phyloP scores from a whole-genome alignment of 164 flowering plant species.

The Cinnamomum micranthum region DNA sequence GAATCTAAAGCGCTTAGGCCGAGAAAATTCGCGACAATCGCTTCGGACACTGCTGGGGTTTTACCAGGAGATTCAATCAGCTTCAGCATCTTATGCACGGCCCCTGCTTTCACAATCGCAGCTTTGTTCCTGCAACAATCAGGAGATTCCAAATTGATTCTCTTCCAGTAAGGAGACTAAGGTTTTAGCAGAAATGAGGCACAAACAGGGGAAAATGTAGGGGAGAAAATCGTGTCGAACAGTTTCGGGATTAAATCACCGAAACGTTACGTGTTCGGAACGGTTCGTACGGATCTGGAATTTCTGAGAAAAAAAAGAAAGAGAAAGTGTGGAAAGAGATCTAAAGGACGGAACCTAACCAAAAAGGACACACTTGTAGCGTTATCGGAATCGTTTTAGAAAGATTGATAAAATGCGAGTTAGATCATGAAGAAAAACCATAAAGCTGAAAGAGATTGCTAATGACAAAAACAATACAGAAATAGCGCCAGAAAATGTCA shows the following conservation, averaged over 20 bases:
- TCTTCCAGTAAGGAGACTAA: not conserved
- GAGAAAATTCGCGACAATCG: slow-evolving; percentile 84
- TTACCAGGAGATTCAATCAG: slow-evolving; percentile 43
- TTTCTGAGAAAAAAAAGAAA: not conserved
- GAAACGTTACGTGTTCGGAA: too few species aligned
- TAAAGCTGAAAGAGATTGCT: not conserved
- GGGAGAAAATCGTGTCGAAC: not conserved
- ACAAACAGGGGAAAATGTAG: too few species aligned
- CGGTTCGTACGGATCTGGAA: too few species aligned
- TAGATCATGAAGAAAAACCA: not conserved
- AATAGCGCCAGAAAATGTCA: slow-evolving; percentile 2
- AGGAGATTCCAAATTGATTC: not conserved
- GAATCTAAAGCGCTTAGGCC: slow-evolving; percentile 89
- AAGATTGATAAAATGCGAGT: not conserved
- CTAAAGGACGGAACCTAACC: not conserved
- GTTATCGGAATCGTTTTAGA: not conserved
- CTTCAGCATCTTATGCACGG: slow-evolving; percentile 82
- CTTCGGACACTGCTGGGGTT: slow-evolving; percentile 48
- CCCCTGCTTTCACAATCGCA: slow-evolving; percentile 94
- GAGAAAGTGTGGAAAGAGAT: not conserved
- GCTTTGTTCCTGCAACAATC: slow-evolving; percentile 72
- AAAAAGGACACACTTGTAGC: not conserved
- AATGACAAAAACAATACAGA: not conserved
- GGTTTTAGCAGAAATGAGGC: too few species aligned
- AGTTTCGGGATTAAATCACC: not conserved